These are phyloP conservation scores for Colletotrichum graminicola DNA, from an alignment of 2,329 filamentous ascomycete genomes.

Conservation along the genomic window DNA sequence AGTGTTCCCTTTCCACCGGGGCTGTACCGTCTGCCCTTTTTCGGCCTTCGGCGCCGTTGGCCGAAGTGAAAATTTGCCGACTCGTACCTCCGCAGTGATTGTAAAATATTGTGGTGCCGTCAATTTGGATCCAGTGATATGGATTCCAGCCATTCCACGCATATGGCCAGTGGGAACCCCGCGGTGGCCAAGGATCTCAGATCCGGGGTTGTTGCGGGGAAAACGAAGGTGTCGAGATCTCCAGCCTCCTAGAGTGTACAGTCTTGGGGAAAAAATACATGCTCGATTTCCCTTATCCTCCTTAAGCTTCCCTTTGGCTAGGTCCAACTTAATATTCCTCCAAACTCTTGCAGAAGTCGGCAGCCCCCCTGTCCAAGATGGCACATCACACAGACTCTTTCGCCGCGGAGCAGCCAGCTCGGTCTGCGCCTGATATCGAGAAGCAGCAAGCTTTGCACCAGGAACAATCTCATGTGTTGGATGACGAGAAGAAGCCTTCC, in stretches of 20 bases:
- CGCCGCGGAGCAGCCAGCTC: background rate
- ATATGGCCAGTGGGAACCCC: background rate
- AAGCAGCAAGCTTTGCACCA: slow-evolving; percentile 36
- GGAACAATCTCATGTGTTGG: slow-evolving; percentile 31
- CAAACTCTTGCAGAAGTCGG: background rate
- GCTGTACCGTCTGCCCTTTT: too few relatives aligned
- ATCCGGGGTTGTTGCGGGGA: slow-evolving; percentile 39
- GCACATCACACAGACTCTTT: background rate
- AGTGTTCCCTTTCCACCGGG: background rate
- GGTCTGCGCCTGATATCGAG: slow-evolving; percentile 15
- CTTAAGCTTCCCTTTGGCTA: background rate
- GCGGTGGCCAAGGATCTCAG: slow-evolving; percentile 28
- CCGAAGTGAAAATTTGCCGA: background rate
- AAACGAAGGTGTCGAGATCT: background rate
- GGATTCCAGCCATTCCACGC: background rate
- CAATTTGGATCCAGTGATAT: slow-evolving; percentile 3
- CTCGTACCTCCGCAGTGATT: background rate
- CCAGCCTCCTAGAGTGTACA: too few relatives aligned
- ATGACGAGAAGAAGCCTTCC: slow-evolving; percentile 20
- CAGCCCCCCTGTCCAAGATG: slow-evolving; percentile 3
- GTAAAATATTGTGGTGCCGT: background rate
- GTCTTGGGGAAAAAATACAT: slow-evolving; percentile 11
- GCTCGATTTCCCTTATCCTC: background rate
- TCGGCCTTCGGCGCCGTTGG: slow-evolving; percentile 33
- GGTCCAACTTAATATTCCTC: background rate